Conservation (phyloP, 2,329 filamentous ascomycete species). For the Scedosporium dehoogii region DNA sequence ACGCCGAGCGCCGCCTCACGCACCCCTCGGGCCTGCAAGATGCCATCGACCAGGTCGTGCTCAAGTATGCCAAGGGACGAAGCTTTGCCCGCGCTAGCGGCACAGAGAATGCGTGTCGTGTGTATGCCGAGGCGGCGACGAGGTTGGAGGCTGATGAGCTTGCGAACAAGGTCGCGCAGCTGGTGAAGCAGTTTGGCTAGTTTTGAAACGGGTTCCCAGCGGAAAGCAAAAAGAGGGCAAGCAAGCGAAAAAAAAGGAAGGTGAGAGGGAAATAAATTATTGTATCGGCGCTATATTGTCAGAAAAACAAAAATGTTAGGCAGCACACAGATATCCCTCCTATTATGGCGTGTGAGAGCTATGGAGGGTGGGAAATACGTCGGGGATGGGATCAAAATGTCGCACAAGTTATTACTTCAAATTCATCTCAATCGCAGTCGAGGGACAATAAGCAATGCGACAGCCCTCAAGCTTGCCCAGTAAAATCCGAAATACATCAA, state of each 20-base stretch:
- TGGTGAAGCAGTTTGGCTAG: slow-evolving; percentile 51
- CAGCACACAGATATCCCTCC: no score
- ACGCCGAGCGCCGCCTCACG: slow-evolving; percentile 81
- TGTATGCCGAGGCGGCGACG: slow-evolving; percentile 90
- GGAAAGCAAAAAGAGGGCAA: background rate
- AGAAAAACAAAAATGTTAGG: background rate
- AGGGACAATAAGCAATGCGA: no score
- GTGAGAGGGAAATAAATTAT: background rate
- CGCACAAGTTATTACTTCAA: no score
- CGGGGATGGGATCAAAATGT: no score
- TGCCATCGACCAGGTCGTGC: slow-evolving; percentile 78
- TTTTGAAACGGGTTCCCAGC: background rate
- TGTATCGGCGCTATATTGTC: background rate
- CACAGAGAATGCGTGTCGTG: slow-evolving; percentile 90
- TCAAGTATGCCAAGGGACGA: slow-evolving; percentile 82
- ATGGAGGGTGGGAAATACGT: no score
- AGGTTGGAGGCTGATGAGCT: slow-evolving; percentile 85
- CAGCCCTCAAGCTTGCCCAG: no score
- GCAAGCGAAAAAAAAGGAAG: background rate
- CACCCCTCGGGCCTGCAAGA: slow-evolving; percentile 70
- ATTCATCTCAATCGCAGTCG: no score
- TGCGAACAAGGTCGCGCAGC: slow-evolving; percentile 68
- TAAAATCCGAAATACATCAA: no score
- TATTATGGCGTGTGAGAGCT: no score
- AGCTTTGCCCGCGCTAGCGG: slow-evolving; percentile 88